Evolutionary conservation across 352 stramenopile species (phyloP).

Genomic region (Blastocystis sp.): DNA sequence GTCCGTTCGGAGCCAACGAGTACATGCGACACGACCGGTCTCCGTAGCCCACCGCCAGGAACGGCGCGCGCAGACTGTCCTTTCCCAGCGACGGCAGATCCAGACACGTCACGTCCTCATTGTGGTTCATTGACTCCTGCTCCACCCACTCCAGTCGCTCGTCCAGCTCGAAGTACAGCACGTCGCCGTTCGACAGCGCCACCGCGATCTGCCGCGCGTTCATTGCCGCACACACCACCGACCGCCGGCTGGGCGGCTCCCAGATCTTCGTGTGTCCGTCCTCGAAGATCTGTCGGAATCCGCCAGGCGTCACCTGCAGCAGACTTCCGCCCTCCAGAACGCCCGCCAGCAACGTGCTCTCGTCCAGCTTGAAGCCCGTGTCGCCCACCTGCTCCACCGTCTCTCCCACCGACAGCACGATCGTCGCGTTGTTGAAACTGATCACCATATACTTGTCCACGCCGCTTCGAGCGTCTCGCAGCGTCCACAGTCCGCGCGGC

Average conservation of each 20-base stretch:
- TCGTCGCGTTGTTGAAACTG: constrained; percentile 94
- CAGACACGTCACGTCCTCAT: constrained; percentile 89
- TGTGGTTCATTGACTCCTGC: constrained; percentile 79
- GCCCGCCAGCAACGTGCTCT: constrained; percentile 83
- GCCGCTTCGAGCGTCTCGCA: constrained; percentile 60
- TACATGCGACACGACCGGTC: constrained; percentile 78
- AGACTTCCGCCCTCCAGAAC: constrained; percentile 84
- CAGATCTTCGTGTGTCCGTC: constrained; percentile 85
- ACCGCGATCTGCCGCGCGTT: constrained; percentile 91
- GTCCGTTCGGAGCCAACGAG: constrained; percentile 79
- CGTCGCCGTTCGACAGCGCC: constrained; percentile 79
- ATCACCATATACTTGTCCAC: constrained; percentile 85
- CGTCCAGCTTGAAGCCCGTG: constrained; percentile 82
- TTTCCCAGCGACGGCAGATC: constrained; percentile 84
- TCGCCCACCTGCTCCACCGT: constrained; percentile 91
- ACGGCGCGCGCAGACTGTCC: constrained; percentile 81
- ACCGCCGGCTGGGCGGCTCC: constrained; percentile 81
- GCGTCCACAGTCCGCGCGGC: constrained; percentile 83
- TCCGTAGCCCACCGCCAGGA: constrained; percentile 80
- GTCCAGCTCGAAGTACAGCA: constrained; percentile 81
- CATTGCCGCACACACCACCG: constrained; percentile 85
- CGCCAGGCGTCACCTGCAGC: constrained; percentile 85
- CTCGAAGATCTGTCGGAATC: constrained; percentile 84
- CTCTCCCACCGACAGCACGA: constrained; percentile 88
- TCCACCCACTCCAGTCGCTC: constrained; percentile 80